Conservation (phyloP, 768 basidiomycete genomes). For the Tylopilus rubrobrunneus region DNA sequence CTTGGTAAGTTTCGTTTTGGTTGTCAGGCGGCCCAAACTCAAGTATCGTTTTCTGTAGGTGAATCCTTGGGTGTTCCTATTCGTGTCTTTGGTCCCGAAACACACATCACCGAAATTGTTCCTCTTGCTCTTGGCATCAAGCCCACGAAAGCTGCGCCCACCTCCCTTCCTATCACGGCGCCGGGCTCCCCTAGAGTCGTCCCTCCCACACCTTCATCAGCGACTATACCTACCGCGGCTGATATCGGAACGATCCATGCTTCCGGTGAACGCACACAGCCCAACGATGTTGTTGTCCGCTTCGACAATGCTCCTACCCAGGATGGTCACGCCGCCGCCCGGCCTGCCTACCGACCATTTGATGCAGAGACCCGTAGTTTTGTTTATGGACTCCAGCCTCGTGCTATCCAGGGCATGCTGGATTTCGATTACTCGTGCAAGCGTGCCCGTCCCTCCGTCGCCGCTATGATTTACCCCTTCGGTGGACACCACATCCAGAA, state of each 20-base stretch:
- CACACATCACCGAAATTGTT: slow-evolving; percentile 97
- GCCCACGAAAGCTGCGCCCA: slow-evolving; percentile 28
- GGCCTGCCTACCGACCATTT: slow-evolving; percentile 88
- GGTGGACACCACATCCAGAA: slow-evolving; percentile 99
- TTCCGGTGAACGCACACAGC: slow-evolving; percentile 77
- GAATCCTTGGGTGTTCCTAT: slow-evolving; percentile 98
- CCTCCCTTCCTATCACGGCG: slow-evolving; percentile 45
- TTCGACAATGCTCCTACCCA: slow-evolving; percentile 52
- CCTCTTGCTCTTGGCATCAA: slow-evolving; percentile 90
- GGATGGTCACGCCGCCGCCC: slow-evolving; percentile 35
- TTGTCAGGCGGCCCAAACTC: background rate
- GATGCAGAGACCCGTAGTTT: slow-evolving; percentile 93
- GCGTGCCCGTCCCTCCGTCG: slow-evolving; percentile 84
- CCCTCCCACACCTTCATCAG: slow-evolving; percentile 29
- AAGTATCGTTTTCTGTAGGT: slow-evolving; percentile 25
- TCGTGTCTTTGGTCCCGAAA: slow-evolving; percentile 95
- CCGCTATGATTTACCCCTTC: slow-evolving; percentile 99
- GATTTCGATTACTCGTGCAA: slow-evolving; percentile 99
- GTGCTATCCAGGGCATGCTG: slow-evolving; percentile 97
- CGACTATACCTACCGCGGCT: slow-evolving; percentile 35
- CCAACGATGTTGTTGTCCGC: slow-evolving; percentile 85
- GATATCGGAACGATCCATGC: slow-evolving; percentile 71
- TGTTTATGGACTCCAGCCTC: slow-evolving; percentile 97
- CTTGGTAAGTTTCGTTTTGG: slow-evolving; percentile 45
- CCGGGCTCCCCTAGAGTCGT: slow-evolving; percentile 37